phyloP scores from a whole-genome alignment of 495 filamentous ascomycete species.

The Halenospora varia region DNA sequence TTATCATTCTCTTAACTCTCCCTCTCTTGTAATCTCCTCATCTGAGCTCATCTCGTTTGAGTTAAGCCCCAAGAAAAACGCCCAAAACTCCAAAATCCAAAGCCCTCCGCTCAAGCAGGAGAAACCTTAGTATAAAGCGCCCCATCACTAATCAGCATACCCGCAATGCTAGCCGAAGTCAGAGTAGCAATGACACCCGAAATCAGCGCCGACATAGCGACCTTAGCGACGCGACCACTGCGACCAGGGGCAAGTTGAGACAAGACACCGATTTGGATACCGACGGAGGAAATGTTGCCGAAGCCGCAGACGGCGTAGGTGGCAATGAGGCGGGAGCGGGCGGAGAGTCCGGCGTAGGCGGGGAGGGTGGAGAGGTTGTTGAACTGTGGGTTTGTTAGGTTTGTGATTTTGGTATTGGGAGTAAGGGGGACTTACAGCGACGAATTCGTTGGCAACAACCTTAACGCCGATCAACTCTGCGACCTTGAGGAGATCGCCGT shows the following conservation, averaged over 20 bases:
- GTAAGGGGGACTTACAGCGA: slow-evolving; percentile 22
- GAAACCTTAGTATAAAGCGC: not conserved
- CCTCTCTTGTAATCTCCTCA: too few relatives aligned
- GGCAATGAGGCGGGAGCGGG: slow-evolving; percentile 68
- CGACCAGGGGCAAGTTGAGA: slow-evolving; percentile 73
- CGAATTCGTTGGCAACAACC: slow-evolving; percentile 56
- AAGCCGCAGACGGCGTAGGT: slow-evolving; percentile 74
- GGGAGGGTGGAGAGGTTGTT: slow-evolving; percentile 41
- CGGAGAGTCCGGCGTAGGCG: slow-evolving; percentile 51
- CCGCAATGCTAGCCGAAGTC: slow-evolving; percentile 77
- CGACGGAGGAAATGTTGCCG: slow-evolving; percentile 76
- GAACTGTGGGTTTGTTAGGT: slow-evolving; percentile 41
- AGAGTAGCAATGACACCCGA: slow-evolving; percentile 76
- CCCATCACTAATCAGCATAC: slow-evolving; percentile 58
- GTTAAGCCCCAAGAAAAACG: too few relatives aligned
- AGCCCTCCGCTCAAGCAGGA: not conserved
- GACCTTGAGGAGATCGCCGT: slow-evolving; percentile 67
- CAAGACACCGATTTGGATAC: slow-evolving; percentile 82
- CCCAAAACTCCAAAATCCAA: not conserved
- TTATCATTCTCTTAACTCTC: too few relatives aligned
- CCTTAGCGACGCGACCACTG: slow-evolving; percentile 66
- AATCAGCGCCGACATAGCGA: slow-evolving; percentile 74
- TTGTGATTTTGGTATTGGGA: not conserved
- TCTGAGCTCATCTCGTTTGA: too few relatives aligned
- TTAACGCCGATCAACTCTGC: slow-evolving; percentile 78